Evolutionary conservation across 2,329 filamentous ascomycete species (phyloP), one percentile per base, ranked within the genome.

Genomic region (Trichoderma breve): DNA sequence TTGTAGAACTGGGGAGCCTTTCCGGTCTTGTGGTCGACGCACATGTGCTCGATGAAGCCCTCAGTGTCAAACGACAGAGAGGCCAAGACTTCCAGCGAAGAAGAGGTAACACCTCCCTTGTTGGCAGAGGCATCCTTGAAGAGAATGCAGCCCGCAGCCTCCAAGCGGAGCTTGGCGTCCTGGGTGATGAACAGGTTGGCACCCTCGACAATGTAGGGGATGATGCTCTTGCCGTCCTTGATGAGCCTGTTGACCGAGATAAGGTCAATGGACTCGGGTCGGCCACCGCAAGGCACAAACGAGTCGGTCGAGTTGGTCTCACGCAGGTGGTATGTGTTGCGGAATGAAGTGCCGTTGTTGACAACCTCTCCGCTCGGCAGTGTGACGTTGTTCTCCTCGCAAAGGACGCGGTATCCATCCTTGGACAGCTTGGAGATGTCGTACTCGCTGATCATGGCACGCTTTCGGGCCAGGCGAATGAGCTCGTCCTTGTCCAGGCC

Each of bases 171-270:
- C 86, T 98, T 98, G 77, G 95, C 95, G 78, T 99, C 96, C 83
- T 99, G 96, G 0, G 96, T 98, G 83, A 99, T 97, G 88, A 99
- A 99, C 70, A 99, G 87, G 82, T 98, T 99, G 82, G 96, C 96
- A 68, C 96, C 96, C 84, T 99, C 96, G 58, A 99, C 95, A 69
- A 99, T 96, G 84, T 97, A 99, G 1, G 95, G 95, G 73, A 99
- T 92, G 12, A 88, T 89, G 26, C 89, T 87, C 85, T 97, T 98
- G 83, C 95, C 94, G 74, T 97, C 90, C 80, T 92, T 90, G 82
- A 99, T 98, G 74, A 99, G 88, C 81, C 92, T 93, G 83, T 88
- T 91, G 73, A 95, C 95, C 8, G 92, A 93, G 71, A 93, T 92
- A 72, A 98, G 89, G 80, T 99, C 95, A 76, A 99, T 97, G 1